phyloP scores from a whole-genome alignment of 768 basidiomycete species.

The Boletellus ananas region DNA sequence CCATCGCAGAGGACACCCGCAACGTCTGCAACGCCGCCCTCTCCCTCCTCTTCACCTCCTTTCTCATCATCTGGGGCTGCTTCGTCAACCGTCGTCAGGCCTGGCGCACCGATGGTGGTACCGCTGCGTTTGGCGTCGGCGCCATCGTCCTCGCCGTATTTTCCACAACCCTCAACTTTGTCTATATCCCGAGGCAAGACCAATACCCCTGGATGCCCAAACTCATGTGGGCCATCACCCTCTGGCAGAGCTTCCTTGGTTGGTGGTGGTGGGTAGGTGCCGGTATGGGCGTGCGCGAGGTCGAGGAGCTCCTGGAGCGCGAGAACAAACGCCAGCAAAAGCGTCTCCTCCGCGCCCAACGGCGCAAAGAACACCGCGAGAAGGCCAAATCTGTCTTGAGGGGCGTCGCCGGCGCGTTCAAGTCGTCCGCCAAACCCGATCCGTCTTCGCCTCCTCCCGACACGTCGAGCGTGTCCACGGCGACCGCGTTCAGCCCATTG shows the following conservation, averaged over 20 bases:
- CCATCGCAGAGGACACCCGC: conserved; percentile 68
- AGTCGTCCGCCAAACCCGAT: conserved; percentile 4
- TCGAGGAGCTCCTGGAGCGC: conserved; percentile 56
- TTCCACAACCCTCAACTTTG: conserved; percentile 81
- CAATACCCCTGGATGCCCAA: conserved; percentile 90
- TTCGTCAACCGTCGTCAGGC: conserved; percentile 85
- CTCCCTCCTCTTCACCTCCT: conserved; percentile 88
- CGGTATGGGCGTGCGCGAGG: conserved; percentile 72
- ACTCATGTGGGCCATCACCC: conserved; percentile 84
- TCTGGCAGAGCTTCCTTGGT: conserved; percentile 96
- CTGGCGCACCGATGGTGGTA: conserved; percentile 96
- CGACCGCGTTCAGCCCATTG: not conserved
- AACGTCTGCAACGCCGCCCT: conserved; percentile 96
- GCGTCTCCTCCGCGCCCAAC: conserved; percentile 43
- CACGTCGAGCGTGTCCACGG: conserved; percentile 1
- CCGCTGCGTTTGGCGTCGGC: conserved; percentile 86
- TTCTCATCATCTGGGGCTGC: conserved; percentile 91
- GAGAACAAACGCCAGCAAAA: conserved; percentile 54
- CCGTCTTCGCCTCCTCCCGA: conserved; percentile 8
- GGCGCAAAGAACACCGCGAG: conserved; percentile 46
- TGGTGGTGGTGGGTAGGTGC: conserved; percentile 99
- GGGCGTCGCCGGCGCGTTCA: conserved; percentile 53
- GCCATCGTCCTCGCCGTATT: conserved; percentile 79
- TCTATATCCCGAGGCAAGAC: conserved; percentile 80
- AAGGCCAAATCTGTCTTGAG: conserved; percentile 56